These are phyloP conservation scores for Francoa sonchifolia DNA, from an alignment of 441 rosid genomes.

Conservation along the genomic window DNA sequence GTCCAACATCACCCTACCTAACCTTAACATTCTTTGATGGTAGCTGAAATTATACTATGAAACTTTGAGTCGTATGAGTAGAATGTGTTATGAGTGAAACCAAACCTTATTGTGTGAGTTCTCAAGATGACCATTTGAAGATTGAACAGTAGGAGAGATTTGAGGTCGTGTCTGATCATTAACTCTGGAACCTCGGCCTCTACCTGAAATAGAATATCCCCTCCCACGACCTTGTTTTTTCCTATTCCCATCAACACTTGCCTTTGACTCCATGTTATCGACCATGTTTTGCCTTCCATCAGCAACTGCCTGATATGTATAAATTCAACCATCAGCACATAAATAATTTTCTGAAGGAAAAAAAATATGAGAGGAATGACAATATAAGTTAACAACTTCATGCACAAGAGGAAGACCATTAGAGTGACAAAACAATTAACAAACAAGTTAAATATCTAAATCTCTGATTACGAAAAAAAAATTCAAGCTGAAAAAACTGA, in stretches of 20 bases:
- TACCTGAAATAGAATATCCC: constrained; percentile 47
- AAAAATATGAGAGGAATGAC: not conserved
- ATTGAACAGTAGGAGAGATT: constrained; percentile 25
- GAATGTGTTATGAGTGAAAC: constrained; percentile 13
- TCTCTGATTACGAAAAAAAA: too few relatives aligned
- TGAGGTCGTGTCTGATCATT: constrained; percentile 52
- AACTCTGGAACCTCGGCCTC: constrained; percentile 77
- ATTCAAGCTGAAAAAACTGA: too few relatives aligned
- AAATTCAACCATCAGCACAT: constrained; percentile 12
- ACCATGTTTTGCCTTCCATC: constrained; percentile 58
- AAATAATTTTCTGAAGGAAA: not conserved
- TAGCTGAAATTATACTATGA: too few relatives aligned
- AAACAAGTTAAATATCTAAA: too few relatives aligned
- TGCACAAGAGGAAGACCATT: not conserved
- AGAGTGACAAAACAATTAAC: too few relatives aligned
- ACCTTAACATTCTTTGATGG: too few relatives aligned
- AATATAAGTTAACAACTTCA: not conserved
- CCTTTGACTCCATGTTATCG: constrained; percentile 44
- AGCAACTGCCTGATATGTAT: constrained; percentile 28
- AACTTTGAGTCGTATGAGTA: too few relatives aligned
- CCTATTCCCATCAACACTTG: constrained; percentile 39
- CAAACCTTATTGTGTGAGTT: constrained; percentile 49
- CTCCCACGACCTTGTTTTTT: constrained; percentile 85
- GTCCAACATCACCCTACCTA: too few relatives aligned
- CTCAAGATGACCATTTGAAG: constrained; percentile 55